Evolutionary conservation across 2,329 filamentous ascomycete genomes (phyloP).

Genomic region (Sporothrix phasma): DNA sequence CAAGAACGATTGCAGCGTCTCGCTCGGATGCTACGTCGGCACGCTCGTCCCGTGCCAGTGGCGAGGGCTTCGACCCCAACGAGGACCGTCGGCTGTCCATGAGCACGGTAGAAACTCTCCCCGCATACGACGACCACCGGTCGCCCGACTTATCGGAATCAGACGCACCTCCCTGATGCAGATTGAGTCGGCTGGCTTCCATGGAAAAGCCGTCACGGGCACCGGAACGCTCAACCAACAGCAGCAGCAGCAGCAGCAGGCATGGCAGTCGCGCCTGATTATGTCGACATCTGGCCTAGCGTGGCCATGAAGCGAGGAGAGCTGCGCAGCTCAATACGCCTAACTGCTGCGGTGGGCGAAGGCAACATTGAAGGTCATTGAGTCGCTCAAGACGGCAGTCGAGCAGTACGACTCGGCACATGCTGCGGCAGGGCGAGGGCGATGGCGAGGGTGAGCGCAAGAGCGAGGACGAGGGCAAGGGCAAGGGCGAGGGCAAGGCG

Average conservation of each 20-base stretch:
- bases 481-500: neutral
- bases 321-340: conserved; percentile 76
- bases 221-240: conserved; percentile 10
- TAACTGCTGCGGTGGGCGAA: conserved; percentile 79
- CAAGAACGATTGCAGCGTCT: neutral
- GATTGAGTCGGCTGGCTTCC: conserved; percentile 18
- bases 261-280: conserved; percentile 74
- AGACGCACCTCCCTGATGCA: conserved; percentile 19
- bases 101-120: conserved; percentile 64
- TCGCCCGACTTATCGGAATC: conserved; percentile 66
- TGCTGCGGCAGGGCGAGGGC: neutral
- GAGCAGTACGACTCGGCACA: conserved; percentile 64
- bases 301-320: conserved; percentile 87
- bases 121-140: conserved; percentile 71
- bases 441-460: neutral
- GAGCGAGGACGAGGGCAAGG: neutral
- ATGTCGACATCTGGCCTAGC: conserved; percentile 86
- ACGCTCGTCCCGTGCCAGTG: neutral
- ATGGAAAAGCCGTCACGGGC: neutral
- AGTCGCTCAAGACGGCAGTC: conserved; percentile 62
- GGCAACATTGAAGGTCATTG: conserved; percentile 68
- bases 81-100: conserved; percentile 49
- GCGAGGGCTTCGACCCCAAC: conserved; percentile 20
- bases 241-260: conserved; percentile 10
- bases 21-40: neutral